Evolutionary conservation across 805 yeast species (phyloP).

Genomic region (Zygosaccharomyces kombuchaensis): DNA sequence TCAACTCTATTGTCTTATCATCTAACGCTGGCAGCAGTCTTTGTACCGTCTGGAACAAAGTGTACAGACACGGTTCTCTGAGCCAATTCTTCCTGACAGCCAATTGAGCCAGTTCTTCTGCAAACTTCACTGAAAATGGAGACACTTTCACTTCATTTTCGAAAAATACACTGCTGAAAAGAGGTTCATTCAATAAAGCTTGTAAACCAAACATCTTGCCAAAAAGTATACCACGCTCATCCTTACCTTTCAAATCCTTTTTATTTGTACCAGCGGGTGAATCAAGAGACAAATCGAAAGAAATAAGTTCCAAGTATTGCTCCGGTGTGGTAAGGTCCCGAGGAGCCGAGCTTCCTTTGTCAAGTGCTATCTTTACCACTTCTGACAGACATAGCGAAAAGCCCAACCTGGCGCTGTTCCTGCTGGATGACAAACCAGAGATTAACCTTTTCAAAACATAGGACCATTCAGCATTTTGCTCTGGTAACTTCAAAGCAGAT

Average conservation of each 20-base stretch:
- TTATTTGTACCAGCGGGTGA: constrained; percentile 39
- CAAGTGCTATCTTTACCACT: constrained; percentile 39
- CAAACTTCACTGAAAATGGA: constrained; percentile 39
- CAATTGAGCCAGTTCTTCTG: constrained; percentile 49
- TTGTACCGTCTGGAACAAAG: constrained; percentile 54
- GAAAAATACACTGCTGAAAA: constrained; percentile 33
- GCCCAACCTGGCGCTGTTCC: constrained; percentile 82
- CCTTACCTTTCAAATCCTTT: constrained; percentile 64
- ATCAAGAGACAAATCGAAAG: constrained; percentile 36
- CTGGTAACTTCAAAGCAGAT: constrained; percentile 29
- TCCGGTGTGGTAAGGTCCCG: constrained; percentile 19
- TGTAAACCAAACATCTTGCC: constrained; percentile 86
- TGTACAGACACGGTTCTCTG: constrained; percentile 72
- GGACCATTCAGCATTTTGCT: constrained; percentile 59
- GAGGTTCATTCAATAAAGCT: constrained; percentile 55
- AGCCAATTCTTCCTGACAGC: constrained; percentile 75
- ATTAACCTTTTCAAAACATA: constrained; percentile 77
- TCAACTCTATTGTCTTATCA: constrained; percentile 17
- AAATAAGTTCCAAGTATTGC: constrained; percentile 22
- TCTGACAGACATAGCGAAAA: constrained; percentile 86
- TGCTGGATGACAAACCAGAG: constrained; percentile 74
- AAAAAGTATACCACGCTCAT: constrained; percentile 72
- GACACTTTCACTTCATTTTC: constrained; percentile 21
- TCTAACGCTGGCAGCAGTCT: constrained; percentile 24
- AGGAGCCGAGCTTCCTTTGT: constrained; percentile 15